Evolutionary conservation across 2,329 filamentous ascomycete species (phyloP), one percentile per base, ranked within the genome.

Genomic region (Graphilbum ipis-grandicollis): DNA sequence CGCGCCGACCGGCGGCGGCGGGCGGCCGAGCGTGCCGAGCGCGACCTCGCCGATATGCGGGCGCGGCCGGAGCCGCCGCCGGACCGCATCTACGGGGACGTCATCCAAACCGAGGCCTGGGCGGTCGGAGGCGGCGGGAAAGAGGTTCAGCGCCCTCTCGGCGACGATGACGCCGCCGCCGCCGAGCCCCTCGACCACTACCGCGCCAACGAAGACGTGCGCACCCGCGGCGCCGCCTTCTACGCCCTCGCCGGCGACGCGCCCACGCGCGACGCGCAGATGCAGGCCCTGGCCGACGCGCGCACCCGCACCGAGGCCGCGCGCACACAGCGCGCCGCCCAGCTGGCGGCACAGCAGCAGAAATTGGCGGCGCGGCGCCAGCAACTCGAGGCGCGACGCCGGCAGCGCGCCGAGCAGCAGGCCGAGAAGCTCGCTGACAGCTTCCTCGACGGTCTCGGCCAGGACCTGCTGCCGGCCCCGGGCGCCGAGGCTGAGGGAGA

Each of bases 201-300:
- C 56, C 80, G 94, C 53, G 83, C 83, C 1, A 70, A 71, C 42
- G 68, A 68, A 42, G 90, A 98, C 65, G 75, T 93, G 34, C 66
- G 90, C 42, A 83, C 74, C 32, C 88, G 90, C 48, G 90, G 90
- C 4, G 82, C 81, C 0, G 90, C 82, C 0, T 98, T 96, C 58
- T 94, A 85, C 60, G 75, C 79, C 39, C 96, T 98, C 52, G 83
- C 78, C 40, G 71, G 69, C 53, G 75, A 93, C 54, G 75, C 79
- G 50, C 74, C 69, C 45, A 62, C 65, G 44, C 63, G 76, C 50
- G 56, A 57, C 48, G 48, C 49, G 34, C 82, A 96, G 64, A 93
- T 96, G 82, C 66, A 71, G 45, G 68, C 65, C 32, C 59, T 94
- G 38, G 68, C 73, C 44, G 62, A 65, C 46, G 75, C 84, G 53